Conservation (phyloP, 2,329 filamentous ascomycete genomes). For the Colletotrichum kahawae region DNA sequence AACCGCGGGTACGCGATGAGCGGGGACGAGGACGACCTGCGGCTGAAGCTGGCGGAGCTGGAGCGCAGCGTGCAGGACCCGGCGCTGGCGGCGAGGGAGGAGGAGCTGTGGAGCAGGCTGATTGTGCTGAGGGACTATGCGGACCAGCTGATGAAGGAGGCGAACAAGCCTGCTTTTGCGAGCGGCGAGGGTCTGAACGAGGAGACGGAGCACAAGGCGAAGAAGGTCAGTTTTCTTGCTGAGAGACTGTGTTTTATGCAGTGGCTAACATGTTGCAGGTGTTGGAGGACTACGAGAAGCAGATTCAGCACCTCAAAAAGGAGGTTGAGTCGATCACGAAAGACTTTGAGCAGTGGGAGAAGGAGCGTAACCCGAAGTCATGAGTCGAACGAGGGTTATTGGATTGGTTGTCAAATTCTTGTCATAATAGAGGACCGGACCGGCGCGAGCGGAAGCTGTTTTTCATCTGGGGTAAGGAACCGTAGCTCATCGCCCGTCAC, state of each 20-base stretch:
- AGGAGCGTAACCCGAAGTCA: conserved; percentile 44
- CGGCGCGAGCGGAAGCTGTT: not conserved
- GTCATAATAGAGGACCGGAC: not conserved
- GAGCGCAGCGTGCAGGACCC: conserved; percentile 77
- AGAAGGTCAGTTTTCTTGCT: conserved; percentile 65
- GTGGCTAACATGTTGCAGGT: conserved; percentile 56
- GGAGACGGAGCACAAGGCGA: conserved; percentile 73
- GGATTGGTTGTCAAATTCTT: not conserved
- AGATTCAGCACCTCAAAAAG: conserved; percentile 77
- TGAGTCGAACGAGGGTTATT: not conserved
- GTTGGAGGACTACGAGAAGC: conserved; percentile 81
- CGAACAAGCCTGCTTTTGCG: conserved; percentile 68
- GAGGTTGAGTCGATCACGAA: conserved; percentile 69
- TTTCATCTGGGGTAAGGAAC: not conserved
- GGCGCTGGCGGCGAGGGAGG: conserved; percentile 74
- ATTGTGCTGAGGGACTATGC: conserved; percentile 77
- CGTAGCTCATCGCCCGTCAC: not conserved
- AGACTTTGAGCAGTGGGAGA: conserved; percentile 62
- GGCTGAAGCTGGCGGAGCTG: conserved; percentile 71
- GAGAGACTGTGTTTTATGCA: not conserved
- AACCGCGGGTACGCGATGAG: conserved; percentile 84
- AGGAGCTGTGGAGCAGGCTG: conserved; percentile 86
- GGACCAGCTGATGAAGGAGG: conserved; percentile 73
- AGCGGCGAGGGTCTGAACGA: conserved; percentile 67
- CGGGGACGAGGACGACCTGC: conserved; percentile 78